A percentile compares a stretch with the other conserved stretches of the same genome.
Conservation (phyloP, 2,329 filamentous ascomycete species). For the Periconia sp. region DNA sequence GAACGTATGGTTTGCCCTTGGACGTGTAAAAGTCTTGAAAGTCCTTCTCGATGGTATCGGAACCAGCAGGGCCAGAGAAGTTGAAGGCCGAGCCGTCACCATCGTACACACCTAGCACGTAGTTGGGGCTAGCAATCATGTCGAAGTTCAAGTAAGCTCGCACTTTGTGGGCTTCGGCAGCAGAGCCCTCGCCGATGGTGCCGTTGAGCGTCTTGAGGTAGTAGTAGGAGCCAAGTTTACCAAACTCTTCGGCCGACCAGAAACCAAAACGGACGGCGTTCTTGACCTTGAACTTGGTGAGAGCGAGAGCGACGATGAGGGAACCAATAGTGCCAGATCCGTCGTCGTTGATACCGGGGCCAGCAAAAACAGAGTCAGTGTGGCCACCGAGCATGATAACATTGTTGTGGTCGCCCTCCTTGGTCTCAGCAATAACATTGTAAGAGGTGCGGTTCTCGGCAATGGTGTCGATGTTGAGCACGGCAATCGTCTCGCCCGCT, state of each 20-base stretch:
- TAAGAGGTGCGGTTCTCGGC: slow-evolving; percentile 52
- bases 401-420: slow-evolving; percentile 38
- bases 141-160: slow-evolving; percentile 48
- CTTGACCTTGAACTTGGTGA: slow-evolving; percentile 40
- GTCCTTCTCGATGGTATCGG: slow-evolving; percentile 32
- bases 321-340: slow-evolving; percentile 41
- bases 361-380: slow-evolving; percentile 39
- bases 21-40: slow-evolving; percentile 36
- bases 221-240: slow-evolving; percentile 39
- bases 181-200: slow-evolving; percentile 7
- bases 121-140: slow-evolving; percentile 45
- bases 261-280: slow-evolving; percentile 45
- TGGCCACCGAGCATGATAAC: slow-evolving; percentile 42
- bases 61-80: slow-evolving; percentile 34
- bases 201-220: slow-evolving; percentile 29
- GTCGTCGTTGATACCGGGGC: slow-evolving; percentile 47
- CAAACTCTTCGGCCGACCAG: slow-evolving; percentile 43
- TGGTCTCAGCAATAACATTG: slow-evolving; percentile 43
- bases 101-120: slow-evolving; percentile 40
- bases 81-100: slow-evolving; percentile 39
- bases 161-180: slow-evolving; percentile 33
- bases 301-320: slow-evolving; percentile 40
- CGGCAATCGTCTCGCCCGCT: slow-evolving; percentile 42
- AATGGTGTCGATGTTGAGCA: slow-evolving; percentile 48
- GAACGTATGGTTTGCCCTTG: slow-evolving; percentile 29